Evolutionary conservation across 2,329 filamentous ascomycete species (phyloP).

Genomic region (Colletotrichum limetticola): DNA sequence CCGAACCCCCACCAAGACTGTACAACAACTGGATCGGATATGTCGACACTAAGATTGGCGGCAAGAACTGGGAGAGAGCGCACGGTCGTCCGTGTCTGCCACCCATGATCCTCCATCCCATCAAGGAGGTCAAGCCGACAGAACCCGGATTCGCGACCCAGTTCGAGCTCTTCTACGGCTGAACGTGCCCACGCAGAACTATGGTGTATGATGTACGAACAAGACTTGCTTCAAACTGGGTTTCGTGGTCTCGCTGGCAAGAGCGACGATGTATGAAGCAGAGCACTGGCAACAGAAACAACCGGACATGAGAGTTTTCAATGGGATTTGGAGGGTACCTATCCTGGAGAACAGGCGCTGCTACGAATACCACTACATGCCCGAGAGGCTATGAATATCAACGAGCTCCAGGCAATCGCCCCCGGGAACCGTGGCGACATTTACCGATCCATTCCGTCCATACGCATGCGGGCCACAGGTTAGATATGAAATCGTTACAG

Average conservation of each 20-base stretch:
- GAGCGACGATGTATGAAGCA: not conserved
- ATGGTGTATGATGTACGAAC: conserved; percentile 35
- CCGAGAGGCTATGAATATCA: conserved; percentile 1
- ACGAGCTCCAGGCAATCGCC: not conserved
- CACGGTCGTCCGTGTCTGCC: conserved; percentile 69
- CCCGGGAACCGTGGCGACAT: not conserved
- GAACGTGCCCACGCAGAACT: conserved; percentile 35
- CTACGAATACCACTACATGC: not conserved
- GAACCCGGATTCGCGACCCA: conserved; percentile 52
- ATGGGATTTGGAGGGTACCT: not conserved
- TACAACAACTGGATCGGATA: conserved; percentile 74
- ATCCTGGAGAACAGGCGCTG: not conserved
- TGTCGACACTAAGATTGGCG: conserved; percentile 65
- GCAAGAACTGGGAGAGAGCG: conserved; percentile 63
- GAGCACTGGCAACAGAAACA: not conserved
- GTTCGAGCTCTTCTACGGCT: conserved; percentile 52
- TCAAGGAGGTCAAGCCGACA: conserved; percentile 68
- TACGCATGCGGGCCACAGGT: not conserved
- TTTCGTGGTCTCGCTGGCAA: not conserved
- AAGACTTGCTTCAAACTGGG: conserved; percentile 13
- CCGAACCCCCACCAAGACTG: conserved; percentile 65
- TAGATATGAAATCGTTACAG: not conserved
- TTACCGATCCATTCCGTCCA: conserved; percentile 6
- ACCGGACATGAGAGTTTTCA: not conserved
- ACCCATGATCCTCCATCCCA: conserved; percentile 67